Conservation (phyloP, 441 rosid genomes). For the Populus trichocarpa region DNA sequence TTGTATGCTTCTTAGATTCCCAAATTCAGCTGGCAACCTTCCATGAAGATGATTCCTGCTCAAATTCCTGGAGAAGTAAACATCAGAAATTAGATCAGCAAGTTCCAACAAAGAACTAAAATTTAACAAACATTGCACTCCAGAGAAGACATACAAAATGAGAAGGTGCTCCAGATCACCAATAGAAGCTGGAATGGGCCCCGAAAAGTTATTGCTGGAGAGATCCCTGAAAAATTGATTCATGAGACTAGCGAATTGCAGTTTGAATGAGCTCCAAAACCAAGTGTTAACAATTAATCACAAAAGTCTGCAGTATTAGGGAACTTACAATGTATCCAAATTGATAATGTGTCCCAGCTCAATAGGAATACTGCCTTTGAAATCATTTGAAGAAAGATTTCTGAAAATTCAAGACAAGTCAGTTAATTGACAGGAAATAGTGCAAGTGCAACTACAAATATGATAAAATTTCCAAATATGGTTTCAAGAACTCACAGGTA, state of each 20-base stretch:
- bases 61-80: constrained; percentile 51
- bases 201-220: constrained; percentile 70
- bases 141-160: constrained; percentile 44
- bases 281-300: background rate
- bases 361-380: constrained; percentile 66
- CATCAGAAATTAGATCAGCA: background rate
- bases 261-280: background rate
- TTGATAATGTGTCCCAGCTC: constrained; percentile 83
- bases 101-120: background rate
- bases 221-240: constrained; percentile 56
- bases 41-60: constrained; percentile 68
- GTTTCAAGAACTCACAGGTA: constrained; percentile 54
- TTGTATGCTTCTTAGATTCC: constrained; percentile 78
- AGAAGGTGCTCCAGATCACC: constrained; percentile 96
- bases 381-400: constrained; percentile 72
- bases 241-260: background rate
- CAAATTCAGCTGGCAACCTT: constrained; percentile 66
- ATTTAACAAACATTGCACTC: background rate
- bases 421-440: background rate
- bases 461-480: background rate
- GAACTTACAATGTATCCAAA: constrained; percentile 75
- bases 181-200: constrained; percentile 66
- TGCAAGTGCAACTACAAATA: background rate
- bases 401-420: constrained; percentile 25
- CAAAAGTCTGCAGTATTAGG: too few relatives aligned